phyloP scores from a whole-genome alignment of 306 rosid genomes.

The Lagenaria siceraria region DNA sequence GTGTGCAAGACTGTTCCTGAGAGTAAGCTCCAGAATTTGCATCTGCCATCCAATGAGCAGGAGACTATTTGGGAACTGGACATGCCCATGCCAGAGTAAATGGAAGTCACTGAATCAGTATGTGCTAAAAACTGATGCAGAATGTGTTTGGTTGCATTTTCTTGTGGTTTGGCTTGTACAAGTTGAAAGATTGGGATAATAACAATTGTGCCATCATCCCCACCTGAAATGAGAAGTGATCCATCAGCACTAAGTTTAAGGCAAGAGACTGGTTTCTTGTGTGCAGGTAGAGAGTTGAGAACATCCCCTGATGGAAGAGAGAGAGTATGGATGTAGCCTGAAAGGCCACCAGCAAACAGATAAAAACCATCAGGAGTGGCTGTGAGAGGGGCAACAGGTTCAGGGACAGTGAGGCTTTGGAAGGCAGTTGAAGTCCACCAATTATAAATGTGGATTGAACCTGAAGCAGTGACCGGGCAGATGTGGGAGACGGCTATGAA shows the following conservation, averaged over 20 bases:
- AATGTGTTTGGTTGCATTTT: constrained; percentile 6
- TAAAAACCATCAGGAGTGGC: constrained; percentile 31
- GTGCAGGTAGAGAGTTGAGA: constrained; percentile 24
- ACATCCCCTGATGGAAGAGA: constrained; percentile 43
- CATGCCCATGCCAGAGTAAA: constrained; percentile 15
- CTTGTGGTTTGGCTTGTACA: constrained; percentile 7
- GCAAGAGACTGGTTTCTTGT: constrained; percentile 36
- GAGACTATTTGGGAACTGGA: constrained; percentile 34
- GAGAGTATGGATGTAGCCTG: constrained; percentile 36
- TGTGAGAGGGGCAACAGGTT: constrained; percentile 46
- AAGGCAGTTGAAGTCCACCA: constrained; percentile 42
- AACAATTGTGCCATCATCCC: constrained; percentile 52
- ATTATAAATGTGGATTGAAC: constrained; percentile 54
- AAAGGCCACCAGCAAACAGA: constrained; percentile 59
- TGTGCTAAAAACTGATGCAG: constrained; percentile 41
- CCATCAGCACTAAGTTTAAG: constrained; percentile 41
- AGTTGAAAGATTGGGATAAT: constrained; percentile 43
- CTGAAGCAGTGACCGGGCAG: constrained; percentile 31
- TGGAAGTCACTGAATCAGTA: constrained; percentile 36
- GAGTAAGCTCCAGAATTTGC: constrained; percentile 50
- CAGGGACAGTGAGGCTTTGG: constrained; percentile 34
- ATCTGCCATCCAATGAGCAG: constrained; percentile 42
- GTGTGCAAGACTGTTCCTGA: constrained; percentile 15
- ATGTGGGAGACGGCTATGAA: constrained; percentile 44
- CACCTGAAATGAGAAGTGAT: constrained; percentile 51